Evolutionary conservation across 192 early-diverging fungal genomes (phyloP).

Genomic region (Coemansia sp.): DNA sequence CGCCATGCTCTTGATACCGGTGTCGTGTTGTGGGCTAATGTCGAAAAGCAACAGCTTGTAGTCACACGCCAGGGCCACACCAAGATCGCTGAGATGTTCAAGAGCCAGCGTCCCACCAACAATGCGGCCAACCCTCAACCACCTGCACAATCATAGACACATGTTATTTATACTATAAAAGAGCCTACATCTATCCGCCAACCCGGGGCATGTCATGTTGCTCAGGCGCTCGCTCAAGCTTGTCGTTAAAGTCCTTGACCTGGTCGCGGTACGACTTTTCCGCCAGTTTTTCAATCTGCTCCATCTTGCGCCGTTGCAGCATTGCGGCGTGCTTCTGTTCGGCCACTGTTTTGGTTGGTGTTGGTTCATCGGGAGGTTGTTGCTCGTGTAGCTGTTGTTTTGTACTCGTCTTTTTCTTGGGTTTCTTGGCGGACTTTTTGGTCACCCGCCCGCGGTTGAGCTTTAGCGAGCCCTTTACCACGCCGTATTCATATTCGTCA

Average conservation of each 20-base stretch:
- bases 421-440: conserved; percentile 25
- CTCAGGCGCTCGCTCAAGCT: conserved; percentile 59
- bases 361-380: not conserved
- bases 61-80: conserved; percentile 75
- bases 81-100: conserved; percentile 59
- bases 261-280: conserved; percentile 51
- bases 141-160: no score
- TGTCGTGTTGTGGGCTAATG: conserved; percentile 76
- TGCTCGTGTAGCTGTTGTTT: not conserved
- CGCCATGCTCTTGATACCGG: conserved; percentile 76
- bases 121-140: no score
- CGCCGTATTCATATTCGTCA: conserved; percentile 46
- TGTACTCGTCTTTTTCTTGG: not conserved
- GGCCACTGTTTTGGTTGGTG: conserved; percentile 14
- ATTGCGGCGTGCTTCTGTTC: conserved; percentile 27
- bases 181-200: conserved; percentile 17
- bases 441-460: conserved; percentile 30
- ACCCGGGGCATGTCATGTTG: conserved; percentile 66
- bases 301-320: conserved; percentile 22
- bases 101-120: conserved; percentile 1
- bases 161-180: not conserved
- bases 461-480: conserved; percentile 31
- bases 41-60: conserved; percentile 66
- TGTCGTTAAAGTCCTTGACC: conserved; percentile 62
- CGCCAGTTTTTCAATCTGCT: conserved; percentile 44